Evolutionary conservation across 257 asterid genomes (phyloP).

Genomic region (Solanum paucissectum): DNA sequence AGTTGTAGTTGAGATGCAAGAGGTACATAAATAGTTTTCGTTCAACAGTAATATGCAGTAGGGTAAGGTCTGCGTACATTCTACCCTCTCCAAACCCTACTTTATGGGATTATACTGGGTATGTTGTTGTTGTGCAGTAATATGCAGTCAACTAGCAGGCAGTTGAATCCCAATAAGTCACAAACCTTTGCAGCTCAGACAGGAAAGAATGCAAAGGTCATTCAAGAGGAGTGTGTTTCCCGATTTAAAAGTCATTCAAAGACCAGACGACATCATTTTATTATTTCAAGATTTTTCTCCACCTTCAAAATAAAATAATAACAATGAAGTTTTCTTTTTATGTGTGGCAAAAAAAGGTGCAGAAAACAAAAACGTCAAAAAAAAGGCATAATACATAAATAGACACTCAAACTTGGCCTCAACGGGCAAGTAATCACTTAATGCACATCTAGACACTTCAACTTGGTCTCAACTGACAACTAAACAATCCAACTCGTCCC

Average conservation of each 20-base stretch:
- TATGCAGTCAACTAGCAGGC: background rate
- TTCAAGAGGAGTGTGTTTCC: background rate
- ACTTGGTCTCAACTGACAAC: background rate
- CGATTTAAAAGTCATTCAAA: background rate
- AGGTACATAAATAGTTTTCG: background rate
- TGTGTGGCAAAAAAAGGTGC: background rate
- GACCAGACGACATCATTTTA: background rate
- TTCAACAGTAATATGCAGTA: background rate
- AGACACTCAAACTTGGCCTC: background rate
- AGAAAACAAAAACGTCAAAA: background rate
- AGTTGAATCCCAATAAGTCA: background rate
- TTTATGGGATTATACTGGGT: background rate
- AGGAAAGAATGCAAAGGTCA: background rate
- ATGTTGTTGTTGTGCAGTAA: background rate
- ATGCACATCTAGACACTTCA: background rate
- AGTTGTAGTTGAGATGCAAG: background rate
- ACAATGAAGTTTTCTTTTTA: background rate
- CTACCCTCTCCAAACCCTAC: background rate
- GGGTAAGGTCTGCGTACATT: background rate
- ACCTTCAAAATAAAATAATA: background rate
- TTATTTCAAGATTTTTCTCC: background rate
- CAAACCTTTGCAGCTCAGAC: background rate
- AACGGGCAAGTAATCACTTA: background rate
- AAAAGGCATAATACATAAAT: background rate
- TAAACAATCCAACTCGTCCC: background rate